phyloP scores from a whole-genome alignment of 768 basidiomycete species.

The Lactifluus pinguis region DNA sequence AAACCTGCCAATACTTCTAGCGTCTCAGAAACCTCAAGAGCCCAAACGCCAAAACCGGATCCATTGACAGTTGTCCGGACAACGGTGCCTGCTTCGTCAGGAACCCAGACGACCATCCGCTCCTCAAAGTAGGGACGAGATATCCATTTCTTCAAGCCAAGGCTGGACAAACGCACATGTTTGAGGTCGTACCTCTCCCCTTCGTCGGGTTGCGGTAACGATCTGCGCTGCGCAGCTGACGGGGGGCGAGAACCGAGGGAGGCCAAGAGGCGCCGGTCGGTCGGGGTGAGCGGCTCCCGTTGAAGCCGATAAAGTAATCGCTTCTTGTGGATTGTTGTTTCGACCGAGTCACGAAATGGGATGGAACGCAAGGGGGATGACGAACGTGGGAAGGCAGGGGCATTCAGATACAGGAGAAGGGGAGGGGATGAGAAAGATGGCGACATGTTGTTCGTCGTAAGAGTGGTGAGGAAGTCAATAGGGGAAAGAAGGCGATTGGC shows the following conservation, averaged over 20 bases:
- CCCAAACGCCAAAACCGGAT: constrained; percentile 19
- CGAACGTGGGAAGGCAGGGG: constrained; percentile 43
- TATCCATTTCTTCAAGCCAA: constrained; percentile 20
- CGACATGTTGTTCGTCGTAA: constrained; percentile 39
- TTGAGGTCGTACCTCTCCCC: constrained; percentile 23
- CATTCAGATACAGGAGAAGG: constrained; percentile 31
- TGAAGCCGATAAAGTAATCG: constrained; percentile 39
- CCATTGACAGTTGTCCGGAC: constrained; percentile 14
- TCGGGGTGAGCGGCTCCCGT: constrained; percentile 27
- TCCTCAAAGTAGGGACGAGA: constrained; percentile 17
- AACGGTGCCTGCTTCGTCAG: constrained; percentile 12
- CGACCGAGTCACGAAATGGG: constrained; percentile 32
- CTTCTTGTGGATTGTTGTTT: constrained; percentile 39
- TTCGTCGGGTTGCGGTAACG: constrained; percentile 26
- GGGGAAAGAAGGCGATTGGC: constrained; percentile 23
- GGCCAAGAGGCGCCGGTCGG: constrained; percentile 37
- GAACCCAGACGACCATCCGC: constrained; percentile 8
- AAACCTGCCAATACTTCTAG: constrained; percentile 15
- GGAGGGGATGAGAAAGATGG: constrained; percentile 35
- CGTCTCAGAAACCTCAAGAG: constrained; percentile 16
- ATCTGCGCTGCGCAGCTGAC: constrained; percentile 21
- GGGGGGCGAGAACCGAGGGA: constrained; percentile 31
- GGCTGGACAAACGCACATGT: constrained; percentile 22
- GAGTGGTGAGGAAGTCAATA: constrained; percentile 30
- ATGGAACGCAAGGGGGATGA: constrained; percentile 33